Conservation (phyloP, 192 early-diverging fungal species). For the Entrophospora sp. region DNA sequence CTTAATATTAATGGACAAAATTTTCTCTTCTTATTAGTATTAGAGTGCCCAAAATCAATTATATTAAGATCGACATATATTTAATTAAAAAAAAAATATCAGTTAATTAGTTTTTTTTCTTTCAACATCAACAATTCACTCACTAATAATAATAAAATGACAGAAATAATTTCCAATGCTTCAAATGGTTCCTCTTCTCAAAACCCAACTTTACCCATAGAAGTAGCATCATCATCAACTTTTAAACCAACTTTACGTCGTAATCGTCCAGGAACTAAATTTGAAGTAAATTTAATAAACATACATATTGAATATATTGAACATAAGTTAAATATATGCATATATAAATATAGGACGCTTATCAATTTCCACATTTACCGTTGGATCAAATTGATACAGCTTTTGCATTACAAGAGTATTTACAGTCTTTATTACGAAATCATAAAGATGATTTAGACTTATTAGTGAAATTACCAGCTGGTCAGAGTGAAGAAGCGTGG, state of each 20-base stretch:
- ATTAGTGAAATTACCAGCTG: slow-evolving; percentile 54
- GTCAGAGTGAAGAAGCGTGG: slow-evolving; percentile 62
- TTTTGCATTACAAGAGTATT: slow-evolving; percentile 68
- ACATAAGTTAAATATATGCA: background rate
- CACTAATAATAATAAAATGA: no score
- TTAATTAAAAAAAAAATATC: no score
- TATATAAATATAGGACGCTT: slow-evolving; percentile 27
- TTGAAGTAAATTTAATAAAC: background rate
- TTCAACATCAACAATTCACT: no score
- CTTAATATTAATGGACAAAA: no score
- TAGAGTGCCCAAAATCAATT: no score
- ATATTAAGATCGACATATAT: no score
- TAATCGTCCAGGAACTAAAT: slow-evolving; percentile 15
- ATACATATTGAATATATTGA: background rate
- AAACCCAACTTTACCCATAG: no score
- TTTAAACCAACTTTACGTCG: slow-evolving; percentile 2
- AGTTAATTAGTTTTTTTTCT: no score
- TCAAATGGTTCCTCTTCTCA: no score
- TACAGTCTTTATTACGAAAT: slow-evolving; percentile 62
- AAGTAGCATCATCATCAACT: no score
- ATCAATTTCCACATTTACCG: slow-evolving; percentile 38
- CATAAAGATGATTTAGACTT: slow-evolving; percentile 53
- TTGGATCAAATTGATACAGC: slow-evolving; percentile 61
- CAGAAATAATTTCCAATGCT: no score
- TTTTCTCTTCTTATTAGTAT: no score